A percentile compares a stretch with the other conserved stretches of the same genome.
These are phyloP conservation scores for Candida awuae DNA, from an alignment of 805 yeast genomes.

Conservation along the genomic window DNA sequence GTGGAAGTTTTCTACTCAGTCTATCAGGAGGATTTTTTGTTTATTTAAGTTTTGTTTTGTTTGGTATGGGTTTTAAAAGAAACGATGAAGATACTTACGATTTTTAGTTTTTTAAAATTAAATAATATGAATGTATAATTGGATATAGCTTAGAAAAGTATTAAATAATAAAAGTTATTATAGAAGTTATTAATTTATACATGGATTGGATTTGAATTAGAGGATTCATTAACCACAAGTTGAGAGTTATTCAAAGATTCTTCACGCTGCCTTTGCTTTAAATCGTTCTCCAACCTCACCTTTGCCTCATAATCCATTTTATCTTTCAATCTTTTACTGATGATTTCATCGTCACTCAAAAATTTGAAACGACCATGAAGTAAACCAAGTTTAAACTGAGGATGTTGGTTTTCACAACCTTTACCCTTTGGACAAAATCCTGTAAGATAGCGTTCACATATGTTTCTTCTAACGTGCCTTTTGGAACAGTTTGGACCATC, in stretches of 20 bases:
- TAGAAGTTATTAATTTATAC: neutral
- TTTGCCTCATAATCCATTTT: constrained; percentile 6
- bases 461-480: constrained; percentile 66
- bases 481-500: constrained; percentile 81
- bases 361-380: constrained; percentile 40
- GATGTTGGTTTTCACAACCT: constrained; percentile 74
- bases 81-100: constrained; percentile 36
- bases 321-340: constrained; percentile 20
- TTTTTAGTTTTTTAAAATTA: constrained; percentile 9
- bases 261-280: constrained; percentile 2
- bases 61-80: constrained; percentile 67
- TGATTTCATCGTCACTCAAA: constrained; percentile 33
- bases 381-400: constrained; percentile 48
- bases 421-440: constrained; percentile 94
- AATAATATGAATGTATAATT: too few species aligned
- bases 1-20: constrained; percentile 46
- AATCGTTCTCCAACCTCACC: constrained; percentile 5
- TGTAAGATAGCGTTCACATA: constrained; percentile 73
- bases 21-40: constrained; percentile 77
- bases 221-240: neutral
- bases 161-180: too few species aligned
- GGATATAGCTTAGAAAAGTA: constrained; percentile 60
- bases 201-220: neutral
- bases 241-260: neutral
- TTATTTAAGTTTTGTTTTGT: constrained; percentile 73